A percentile compares a stretch with the other conserved stretches of the same genome.
These are phyloP conservation scores for Puccinellia tenuiflora DNA, from an alignment of 176 grass and related monocot genomes.

Conservation along the genomic window DNA sequence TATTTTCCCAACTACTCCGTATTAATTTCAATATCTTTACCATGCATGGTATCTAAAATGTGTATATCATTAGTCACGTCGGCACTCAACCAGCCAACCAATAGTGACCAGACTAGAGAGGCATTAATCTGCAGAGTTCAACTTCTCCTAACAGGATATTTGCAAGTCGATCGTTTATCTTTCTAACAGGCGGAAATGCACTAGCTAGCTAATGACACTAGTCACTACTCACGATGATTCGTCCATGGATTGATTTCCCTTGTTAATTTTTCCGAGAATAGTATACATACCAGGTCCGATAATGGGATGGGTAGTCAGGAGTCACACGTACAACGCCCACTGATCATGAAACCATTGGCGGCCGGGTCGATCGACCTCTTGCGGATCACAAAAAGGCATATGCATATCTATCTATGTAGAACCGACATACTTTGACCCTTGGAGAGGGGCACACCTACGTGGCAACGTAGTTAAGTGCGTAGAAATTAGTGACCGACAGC, in stretches of 20 bases:
- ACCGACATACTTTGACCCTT: not conserved
- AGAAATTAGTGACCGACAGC: conserved; percentile 23
- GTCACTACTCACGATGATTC: not conserved
- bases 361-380: not conserved
- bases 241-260: not conserved
- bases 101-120: not conserved
- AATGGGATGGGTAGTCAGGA: not conserved
- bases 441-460: not conserved
- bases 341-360: not conserved
- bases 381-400: not conserved
- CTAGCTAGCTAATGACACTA: not conserved
- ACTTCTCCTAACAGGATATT: not conserved
- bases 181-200: not conserved
- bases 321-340: not conserved
- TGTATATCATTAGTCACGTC: too few species aligned
- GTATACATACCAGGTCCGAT: not conserved
- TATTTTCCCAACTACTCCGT: not conserved
- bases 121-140: too few species aligned
- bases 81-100: not conserved
- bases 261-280: not conserved
- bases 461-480: not conserved
- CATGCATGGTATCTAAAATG: too few species aligned
- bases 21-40: too few species aligned
- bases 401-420: not conserved
- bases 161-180: not conserved